Percentiles rank a stretch among this genome's conserved stretches.
phyloP scores from a whole-genome alignment of 2,329 filamentous ascomycete species.

The Sclerotiophoma versabilis region DNA sequence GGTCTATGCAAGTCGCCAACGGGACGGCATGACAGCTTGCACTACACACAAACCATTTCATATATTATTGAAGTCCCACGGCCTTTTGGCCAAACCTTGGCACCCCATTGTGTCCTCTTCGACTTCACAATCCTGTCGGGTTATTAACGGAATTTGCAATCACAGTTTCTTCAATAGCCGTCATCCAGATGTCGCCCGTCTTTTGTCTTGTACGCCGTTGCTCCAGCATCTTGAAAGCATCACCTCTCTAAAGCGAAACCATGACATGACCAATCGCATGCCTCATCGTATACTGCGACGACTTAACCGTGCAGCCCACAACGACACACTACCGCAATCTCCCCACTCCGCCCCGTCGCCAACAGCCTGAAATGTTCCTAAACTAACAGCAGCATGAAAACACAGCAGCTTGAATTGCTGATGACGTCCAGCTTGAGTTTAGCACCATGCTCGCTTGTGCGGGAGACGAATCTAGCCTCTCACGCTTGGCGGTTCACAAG shows the following conservation, averaged over 20 bases:
- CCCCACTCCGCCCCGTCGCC: too few relatives aligned
- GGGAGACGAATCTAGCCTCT: slow-evolving; percentile 31
- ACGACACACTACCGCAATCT: too few relatives aligned
- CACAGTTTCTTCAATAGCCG: too few relatives aligned
- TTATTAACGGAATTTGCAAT: too few relatives aligned
- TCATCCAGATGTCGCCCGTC: too few relatives aligned
- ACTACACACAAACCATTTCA: neutral
- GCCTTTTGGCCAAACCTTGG: neutral
- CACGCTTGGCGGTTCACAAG: slow-evolving; percentile 43
- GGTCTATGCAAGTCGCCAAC: neutral
- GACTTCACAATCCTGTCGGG: too few relatives aligned
- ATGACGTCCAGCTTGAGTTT: slow-evolving; percentile 34
- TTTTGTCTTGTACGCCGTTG: neutral
- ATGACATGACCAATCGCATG: neutral
- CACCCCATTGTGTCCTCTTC: neutral
- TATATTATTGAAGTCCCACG: neutral
- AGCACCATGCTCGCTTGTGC: slow-evolving; percentile 31
- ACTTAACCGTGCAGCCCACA: too few relatives aligned
- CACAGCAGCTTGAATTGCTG: neutral
- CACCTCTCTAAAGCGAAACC: neutral
- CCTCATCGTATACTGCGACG: neutral
- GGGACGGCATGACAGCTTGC: neutral
- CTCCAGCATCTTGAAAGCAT: too few relatives aligned
- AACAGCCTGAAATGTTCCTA: too few relatives aligned
- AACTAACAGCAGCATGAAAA: too few relatives aligned